phyloP scores from a whole-genome alignment of 495 filamentous ascomycete genomes.

The Penicillium canescens region DNA sequence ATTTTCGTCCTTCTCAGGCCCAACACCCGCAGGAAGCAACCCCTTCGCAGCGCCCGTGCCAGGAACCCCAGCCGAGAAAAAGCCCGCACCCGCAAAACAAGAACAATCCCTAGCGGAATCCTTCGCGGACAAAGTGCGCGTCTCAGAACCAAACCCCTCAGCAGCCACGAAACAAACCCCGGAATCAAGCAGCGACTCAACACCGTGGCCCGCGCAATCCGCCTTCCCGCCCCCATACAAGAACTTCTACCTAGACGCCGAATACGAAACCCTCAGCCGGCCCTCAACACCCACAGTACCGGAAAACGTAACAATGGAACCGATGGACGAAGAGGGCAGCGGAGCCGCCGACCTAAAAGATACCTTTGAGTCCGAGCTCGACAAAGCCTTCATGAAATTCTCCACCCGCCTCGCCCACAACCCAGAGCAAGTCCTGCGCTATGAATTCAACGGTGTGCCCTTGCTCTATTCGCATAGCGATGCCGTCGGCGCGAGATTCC shows the following conservation, averaged over 20 bases:
- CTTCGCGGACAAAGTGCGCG: slow-evolving; percentile 67
- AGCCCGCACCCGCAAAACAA: slow-evolving; percentile 21
- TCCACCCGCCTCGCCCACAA: slow-evolving; percentile 87
- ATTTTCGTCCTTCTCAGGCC: slow-evolving; percentile 44
- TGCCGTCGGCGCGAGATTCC: slow-evolving; percentile 65
- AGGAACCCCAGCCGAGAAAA: slow-evolving; percentile 28
- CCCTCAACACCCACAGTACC: slow-evolving; percentile 45
- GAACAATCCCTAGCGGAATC: slow-evolving; percentile 57
- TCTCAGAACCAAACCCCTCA: slow-evolving; percentile 45
- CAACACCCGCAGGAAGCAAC: slow-evolving; percentile 34
- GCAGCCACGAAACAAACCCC: slow-evolving; percentile 35
- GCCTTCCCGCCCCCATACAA: slow-evolving; percentile 71
- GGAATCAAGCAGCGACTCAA: slow-evolving; percentile 27
- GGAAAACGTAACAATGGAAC: slow-evolving; percentile 57
- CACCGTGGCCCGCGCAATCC: slow-evolving; percentile 74
- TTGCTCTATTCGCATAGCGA: slow-evolving; percentile 80
- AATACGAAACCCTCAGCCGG: slow-evolving; percentile 76
- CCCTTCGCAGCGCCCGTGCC: slow-evolving; percentile 49
- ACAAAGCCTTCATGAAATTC: slow-evolving; percentile 87
- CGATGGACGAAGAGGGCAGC: slow-evolving; percentile 47
- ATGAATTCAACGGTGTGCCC: slow-evolving; percentile 81
- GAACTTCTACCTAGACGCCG: slow-evolving; percentile 81
- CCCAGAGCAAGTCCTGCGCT: slow-evolving; percentile 90
- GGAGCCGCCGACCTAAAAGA: slow-evolving; percentile 74
- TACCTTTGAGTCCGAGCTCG: slow-evolving; percentile 77